Base-by-base conservation (phyloP, 1,284 basidiomycete species). In the Grifola frondosa region DNA sequence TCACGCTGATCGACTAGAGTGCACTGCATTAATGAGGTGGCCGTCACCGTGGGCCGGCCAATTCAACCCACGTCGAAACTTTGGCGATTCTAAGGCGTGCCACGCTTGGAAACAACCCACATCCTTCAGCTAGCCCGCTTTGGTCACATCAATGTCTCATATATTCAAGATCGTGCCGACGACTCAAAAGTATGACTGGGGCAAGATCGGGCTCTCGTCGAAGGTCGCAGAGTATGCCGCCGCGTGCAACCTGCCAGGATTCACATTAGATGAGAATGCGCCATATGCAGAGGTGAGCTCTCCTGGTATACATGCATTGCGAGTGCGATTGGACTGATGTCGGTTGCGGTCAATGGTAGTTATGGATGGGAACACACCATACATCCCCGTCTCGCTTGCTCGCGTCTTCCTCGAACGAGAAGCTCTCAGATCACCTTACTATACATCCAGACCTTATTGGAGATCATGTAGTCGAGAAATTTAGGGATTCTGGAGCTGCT, bases 351-450 rank as follows among this genome's bases (percentile, higher is more conserved):
- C 32, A 28, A 23, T 40, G 7, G 38, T 58, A 96, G 91, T 71
- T 97, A 32, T 99, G 97, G 97, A 99, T 99, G 96, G 97, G 97
- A 13, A 98, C 97, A 0, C 97, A 99, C 61, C 79, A 91, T 1
- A 90, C 79, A 19, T 81, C 92, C 9, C 96, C 96, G 0, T 94
- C 93, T 3, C 78, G 71, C 34, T 46, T 60, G 23, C 46, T 48
- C 3, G 38, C 44, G 22, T 50, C 70, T 10, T 68, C 68, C 4
- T 67, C 74, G 19, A 66, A 67, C 10, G 58, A 61, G 48, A 65
- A 58, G 34, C 81, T 93, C 30, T 76, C 81, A 2, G 68, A 79
- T 13, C 66, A 88, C 60, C 75, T 97, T 51, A 70, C 76, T 17
- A 64, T 70, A 2, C 73, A 90, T 61, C 84, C 85, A 16, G 69